Percentiles rank a stretch among this genome's conserved stretches.
Conservation (phyloP, 495 filamentous ascomycete species). For the Pyrenopolyporus hunteri region DNA sequence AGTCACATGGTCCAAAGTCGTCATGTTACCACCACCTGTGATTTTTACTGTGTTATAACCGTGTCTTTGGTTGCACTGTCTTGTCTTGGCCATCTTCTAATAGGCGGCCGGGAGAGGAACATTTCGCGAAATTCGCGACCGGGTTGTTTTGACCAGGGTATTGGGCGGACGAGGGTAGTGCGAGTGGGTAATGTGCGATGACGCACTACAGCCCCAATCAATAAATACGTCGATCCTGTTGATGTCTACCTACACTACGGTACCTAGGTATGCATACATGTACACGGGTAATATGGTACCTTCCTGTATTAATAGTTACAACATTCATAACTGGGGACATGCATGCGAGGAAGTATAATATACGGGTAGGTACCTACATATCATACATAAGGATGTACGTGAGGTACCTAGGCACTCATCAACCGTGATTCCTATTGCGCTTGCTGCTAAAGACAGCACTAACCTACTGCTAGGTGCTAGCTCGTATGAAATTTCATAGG, state of each 20-base stretch:
- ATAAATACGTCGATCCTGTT: not conserved
- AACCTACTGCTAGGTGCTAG: too few species aligned
- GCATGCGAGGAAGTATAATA: too few species aligned
- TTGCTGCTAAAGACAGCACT: too few species aligned
- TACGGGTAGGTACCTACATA: too few species aligned
- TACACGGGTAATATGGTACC: not conserved
- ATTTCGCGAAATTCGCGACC: constrained; percentile 12
- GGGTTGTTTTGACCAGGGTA: too few species aligned
- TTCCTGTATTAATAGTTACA: too few species aligned
- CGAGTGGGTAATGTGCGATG: constrained; percentile 8
- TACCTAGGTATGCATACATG: not conserved
- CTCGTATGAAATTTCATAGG: too few species aligned
- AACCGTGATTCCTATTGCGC: too few species aligned
- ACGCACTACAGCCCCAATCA: constrained; percentile 19
- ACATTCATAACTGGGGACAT: too few species aligned
- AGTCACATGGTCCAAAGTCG: constrained; percentile 24
- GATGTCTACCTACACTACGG: not conserved
- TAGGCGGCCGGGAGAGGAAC: constrained; percentile 9
- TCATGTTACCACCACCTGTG: constrained; percentile 26
- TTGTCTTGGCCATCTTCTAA: constrained; percentile 19
- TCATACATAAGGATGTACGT: too few species aligned
- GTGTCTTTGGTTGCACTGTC: constrained; percentile 5
- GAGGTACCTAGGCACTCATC: too few species aligned
- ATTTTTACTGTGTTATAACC: too few species aligned
- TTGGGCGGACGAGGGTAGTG: constrained; percentile 9